These are phyloP conservation scores for Tetraselmis striata DNA, from an alignment of 139 green algal species.

Conservation along the genomic window DNA sequence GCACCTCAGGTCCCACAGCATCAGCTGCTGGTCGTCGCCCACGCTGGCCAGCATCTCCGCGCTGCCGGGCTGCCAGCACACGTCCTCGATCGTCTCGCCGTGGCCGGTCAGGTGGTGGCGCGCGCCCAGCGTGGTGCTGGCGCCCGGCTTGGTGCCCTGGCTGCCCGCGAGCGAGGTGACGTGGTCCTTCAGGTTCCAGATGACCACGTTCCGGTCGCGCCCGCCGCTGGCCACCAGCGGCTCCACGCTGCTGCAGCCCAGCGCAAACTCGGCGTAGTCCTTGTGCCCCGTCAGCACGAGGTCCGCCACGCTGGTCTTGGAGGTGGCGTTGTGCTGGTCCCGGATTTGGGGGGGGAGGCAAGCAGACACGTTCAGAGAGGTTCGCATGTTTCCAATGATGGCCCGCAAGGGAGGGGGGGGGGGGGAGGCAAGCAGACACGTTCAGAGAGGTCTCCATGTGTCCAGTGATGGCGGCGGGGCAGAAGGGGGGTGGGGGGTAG, in stretches of 20 bases:
- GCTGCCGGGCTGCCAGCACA: slow-evolving; percentile 64
- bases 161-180: slow-evolving; percentile 7
- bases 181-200: slow-evolving; percentile 72
- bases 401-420: too few relatives aligned
- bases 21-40: slow-evolving; percentile 64
- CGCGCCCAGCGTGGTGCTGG: slow-evolving; percentile 8
- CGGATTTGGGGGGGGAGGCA: too few relatives aligned
- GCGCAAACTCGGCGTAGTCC: slow-evolving; percentile 79
- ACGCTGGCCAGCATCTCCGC: slow-evolving; percentile 65
- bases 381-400: too few relatives aligned
- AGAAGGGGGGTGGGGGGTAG: too few relatives aligned
- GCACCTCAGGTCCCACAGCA: slow-evolving; percentile 91
- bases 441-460: too few relatives aligned
- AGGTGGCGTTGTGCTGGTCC: too few relatives aligned
- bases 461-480: too few relatives aligned
- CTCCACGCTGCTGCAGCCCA: slow-evolving; percentile 40
- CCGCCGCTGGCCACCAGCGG: slow-evolving; percentile 52
- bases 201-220: slow-evolving; percentile 54
- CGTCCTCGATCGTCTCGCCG: slow-evolving; percentile 70
- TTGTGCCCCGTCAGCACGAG: slow-evolving; percentile 66
- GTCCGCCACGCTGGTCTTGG: slow-evolving; percentile 36
- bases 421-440: too few relatives aligned
- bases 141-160: neutral
- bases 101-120: slow-evolving; percentile 50
- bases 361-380: too few relatives aligned